Conservation (phyloP, 805 yeast genomes). For the Candida nonsorbophila region DNA sequence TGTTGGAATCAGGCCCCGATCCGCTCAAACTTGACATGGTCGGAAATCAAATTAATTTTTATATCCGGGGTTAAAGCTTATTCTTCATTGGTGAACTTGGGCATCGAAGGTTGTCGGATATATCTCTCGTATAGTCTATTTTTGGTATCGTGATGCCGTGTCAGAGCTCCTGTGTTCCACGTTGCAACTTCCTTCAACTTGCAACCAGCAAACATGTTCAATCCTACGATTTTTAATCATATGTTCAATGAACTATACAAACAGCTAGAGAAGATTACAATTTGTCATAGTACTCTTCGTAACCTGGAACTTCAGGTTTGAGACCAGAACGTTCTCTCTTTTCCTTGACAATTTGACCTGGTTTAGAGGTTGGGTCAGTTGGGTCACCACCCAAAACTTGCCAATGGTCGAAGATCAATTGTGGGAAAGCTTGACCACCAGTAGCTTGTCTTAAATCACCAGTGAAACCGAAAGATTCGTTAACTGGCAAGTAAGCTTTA, state of each 20-base stretch:
- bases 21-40: too few relatives aligned
- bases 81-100: too few relatives aligned
- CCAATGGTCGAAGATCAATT: constrained; percentile 99
- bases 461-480: constrained; percentile 99
- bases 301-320: constrained; percentile 97
- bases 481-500: constrained; percentile 99
- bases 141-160: too few relatives aligned
- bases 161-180: too few relatives aligned
- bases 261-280: constrained; percentile 37
- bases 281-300: constrained; percentile 97
- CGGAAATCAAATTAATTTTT: too few relatives aligned
- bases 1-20: too few relatives aligned
- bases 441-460: constrained; percentile 99
- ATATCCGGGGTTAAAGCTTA: too few relatives aligned
- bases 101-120: too few relatives aligned
- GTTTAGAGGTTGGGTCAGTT: constrained; percentile 72
- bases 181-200: too few relatives aligned
- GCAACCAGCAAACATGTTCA: too few relatives aligned
- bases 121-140: too few relatives aligned
- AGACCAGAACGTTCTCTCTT: constrained; percentile 94
- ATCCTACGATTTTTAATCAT: too few relatives aligned
- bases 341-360: constrained; percentile 53
- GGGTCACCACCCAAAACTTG: constrained; percentile 87
- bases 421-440: constrained; percentile 99
- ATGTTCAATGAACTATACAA: neutral